A percentile compares a stretch with the other conserved stretches of the same genome.
Conservation (phyloP, 495 filamentous ascomycete species). For the Aspergillus leporis region DNA sequence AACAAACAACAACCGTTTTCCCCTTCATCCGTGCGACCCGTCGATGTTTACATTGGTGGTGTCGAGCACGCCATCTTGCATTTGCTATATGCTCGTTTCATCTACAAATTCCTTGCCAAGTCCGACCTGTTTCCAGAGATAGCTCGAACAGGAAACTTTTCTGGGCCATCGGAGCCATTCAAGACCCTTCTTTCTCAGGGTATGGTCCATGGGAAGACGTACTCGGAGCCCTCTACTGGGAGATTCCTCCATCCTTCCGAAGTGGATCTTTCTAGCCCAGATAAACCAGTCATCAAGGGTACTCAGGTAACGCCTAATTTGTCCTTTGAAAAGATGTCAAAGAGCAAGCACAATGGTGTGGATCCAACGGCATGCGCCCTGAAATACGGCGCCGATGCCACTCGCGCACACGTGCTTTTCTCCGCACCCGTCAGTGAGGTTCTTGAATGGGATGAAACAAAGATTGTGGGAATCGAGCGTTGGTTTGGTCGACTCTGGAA, state of each 20-base stretch:
- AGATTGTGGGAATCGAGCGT: slow-evolving; percentile 75
- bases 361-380: slow-evolving; percentile 71
- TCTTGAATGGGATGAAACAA: slow-evolving; percentile 84
- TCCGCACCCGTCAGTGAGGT: slow-evolving; percentile 80
- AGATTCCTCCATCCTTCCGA: slow-evolving; percentile 78
- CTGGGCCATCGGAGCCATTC: slow-evolving; percentile 66
- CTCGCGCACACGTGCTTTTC: slow-evolving; percentile 83
- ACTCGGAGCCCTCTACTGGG: slow-evolving; percentile 69
- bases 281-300: slow-evolving; percentile 58
- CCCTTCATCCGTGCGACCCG: slow-evolving; percentile 60
- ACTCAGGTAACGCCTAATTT: slow-evolving; percentile 58
- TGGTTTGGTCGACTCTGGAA: slow-evolving; percentile 73
- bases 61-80: slow-evolving; percentile 91
- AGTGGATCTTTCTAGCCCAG: slow-evolving; percentile 60
- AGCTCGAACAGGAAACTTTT: slow-evolving; percentile 25
- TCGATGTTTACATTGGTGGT: slow-evolving; percentile 85
- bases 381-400: slow-evolving; percentile 79
- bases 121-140: slow-evolving; percentile 54
- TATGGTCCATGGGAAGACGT: slow-evolving; percentile 91
- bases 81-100: slow-evolving; percentile 87
- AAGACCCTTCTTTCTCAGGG: slow-evolving; percentile 79
- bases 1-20: slow-evolving; percentile 64
- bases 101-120: slow-evolving; percentile 78
- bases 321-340: slow-evolving; percentile 92
- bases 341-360: slow-evolving; percentile 92